Evolutionary conservation across 2,329 filamentous ascomycete species (phyloP).

Genomic region (Beauveria bassiana): DNA sequence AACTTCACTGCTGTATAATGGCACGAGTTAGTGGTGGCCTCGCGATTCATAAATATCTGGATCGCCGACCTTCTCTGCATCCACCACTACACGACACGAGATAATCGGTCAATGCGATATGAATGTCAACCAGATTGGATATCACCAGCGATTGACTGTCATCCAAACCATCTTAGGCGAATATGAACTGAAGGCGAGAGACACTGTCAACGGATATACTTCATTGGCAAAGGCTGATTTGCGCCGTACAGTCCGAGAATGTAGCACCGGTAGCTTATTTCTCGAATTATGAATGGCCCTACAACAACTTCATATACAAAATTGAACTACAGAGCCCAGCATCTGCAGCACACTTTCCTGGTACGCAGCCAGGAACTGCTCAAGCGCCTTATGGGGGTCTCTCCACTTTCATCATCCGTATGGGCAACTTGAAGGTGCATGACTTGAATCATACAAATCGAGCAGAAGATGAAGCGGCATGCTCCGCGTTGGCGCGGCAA

Average conservation of each 20-base stretch:
- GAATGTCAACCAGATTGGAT: neutral
- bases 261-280: neutral
- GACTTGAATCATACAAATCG: conserved; percentile 15
- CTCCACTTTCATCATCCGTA: conserved; percentile 11
- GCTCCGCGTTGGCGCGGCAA: conserved; percentile 17
- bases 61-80: neutral
- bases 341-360: neutral
- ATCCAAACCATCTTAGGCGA: neutral
- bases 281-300: neutral
- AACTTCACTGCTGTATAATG: neutral
- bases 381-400: neutral
- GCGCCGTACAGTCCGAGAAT: neutral
- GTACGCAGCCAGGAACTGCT: conserved; percentile 5
- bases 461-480: conserved; percentile 22
- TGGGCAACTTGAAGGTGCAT: conserved; percentile 13
- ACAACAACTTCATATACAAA: conserved; percentile 18
- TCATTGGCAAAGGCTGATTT: neutral
- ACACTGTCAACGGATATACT: neutral
- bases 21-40: neutral
- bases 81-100: no score
- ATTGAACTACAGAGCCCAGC: conserved; percentile 9
- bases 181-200: neutral
- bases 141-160: neutral
- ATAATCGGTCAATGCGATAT: neutral
- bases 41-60: neutral